Evolutionary conservation across 2,329 filamentous ascomycete species (phyloP), one percentile per base, ranked within the genome.

Genomic region (Beauveria rudraprayagi): DNA sequence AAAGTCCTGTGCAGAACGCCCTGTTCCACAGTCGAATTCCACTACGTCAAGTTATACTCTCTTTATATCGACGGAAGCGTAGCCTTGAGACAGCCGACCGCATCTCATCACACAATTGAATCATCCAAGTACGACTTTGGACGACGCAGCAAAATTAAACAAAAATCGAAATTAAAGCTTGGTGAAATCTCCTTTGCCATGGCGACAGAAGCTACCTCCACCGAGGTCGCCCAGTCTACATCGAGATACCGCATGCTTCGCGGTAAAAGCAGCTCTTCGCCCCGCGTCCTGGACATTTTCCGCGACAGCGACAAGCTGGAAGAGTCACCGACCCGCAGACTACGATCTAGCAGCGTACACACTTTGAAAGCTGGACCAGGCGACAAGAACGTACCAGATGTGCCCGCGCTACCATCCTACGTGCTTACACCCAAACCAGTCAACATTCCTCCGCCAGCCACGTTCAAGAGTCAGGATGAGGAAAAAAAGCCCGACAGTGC

Each of bases 211-310:
- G 61, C 67, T 67, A 22, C 67, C 65, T 9, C 63, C 58, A 46
- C 60, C 40, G n/a, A 24, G 5, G 8, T 26, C 9, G 28, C 51
- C 44, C 53, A 14, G n/a, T 54, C 66, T 17, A 61, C 66, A 10
- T 75, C 74, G 5, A 70, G 70, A 47, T 73, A 70, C 59, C 72
- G 69, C 60, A 67, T 58, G 37, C 67, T 74, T 24, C 68, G 72
- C 5, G 73, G 72, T 34, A 75, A 73, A 55, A 75, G 72, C 65
- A 65, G 73, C 10, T 73, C 72, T 24, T 69, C 71, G 46, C 44
- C 60, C 8, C 67, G 65, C 9, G 63, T 30, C 26, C 52, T 75
- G 59, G 68, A 73, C 37, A 67, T 73, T 41, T 73, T 67, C 62
- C 63, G 63, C 48, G 68, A 69, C 62, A 44, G 56, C 48, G 62